phyloP scores from a whole-genome alignment of 306 rosid genomes.

The Vicia sativa region DNA sequence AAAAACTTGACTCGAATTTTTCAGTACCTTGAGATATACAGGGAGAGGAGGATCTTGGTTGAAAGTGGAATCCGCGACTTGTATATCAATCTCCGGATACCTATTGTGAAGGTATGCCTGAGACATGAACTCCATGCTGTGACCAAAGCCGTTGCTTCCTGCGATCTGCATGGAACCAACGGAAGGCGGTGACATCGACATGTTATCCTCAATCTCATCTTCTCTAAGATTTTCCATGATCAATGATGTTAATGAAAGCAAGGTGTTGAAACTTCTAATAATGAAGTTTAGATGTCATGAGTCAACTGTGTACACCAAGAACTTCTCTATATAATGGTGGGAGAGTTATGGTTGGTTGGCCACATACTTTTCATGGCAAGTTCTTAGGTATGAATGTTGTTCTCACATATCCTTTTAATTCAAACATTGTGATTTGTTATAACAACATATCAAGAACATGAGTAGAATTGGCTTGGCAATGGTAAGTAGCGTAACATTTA shows the following conservation, averaged over 20 bases:
- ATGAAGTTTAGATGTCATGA: conserved; percentile 32
- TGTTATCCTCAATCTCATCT: conserved; percentile 68
- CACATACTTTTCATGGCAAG: conserved; percentile 70
- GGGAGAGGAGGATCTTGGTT: conserved; percentile 72
- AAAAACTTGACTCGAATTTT: background rate
- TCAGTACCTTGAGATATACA: conserved; percentile 75
- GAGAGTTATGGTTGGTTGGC: conserved; percentile 59
- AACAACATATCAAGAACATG: conserved; percentile 65
- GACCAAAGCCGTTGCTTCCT: conserved; percentile 77
- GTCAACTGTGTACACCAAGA: conserved; percentile 58
- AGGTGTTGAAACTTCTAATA: conserved; percentile 25
- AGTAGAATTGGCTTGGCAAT: conserved; percentile 33
- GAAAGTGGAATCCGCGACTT: conserved; percentile 42
- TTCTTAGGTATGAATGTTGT: conserved; percentile 40
- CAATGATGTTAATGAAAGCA: conserved; percentile 18
- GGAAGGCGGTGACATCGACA: conserved; percentile 68
- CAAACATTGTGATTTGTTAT: conserved; percentile 41
- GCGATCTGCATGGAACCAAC: conserved; percentile 75
- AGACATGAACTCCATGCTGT: conserved; percentile 79
- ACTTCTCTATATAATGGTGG: conserved; percentile 50
- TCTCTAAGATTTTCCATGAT: conserved; percentile 75
- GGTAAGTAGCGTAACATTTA: conserved; percentile 21
- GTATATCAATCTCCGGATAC: conserved; percentile 65
- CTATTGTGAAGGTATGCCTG: conserved; percentile 64
- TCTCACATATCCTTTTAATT: conserved; percentile 49